A percentile compares a stretch with the other conserved stretches of the same genome.
These are phyloP conservation scores for Pseudonectria foliicola DNA, from an alignment of 2,329 filamentous ascomycete genomes.

Conservation along the genomic window DNA sequence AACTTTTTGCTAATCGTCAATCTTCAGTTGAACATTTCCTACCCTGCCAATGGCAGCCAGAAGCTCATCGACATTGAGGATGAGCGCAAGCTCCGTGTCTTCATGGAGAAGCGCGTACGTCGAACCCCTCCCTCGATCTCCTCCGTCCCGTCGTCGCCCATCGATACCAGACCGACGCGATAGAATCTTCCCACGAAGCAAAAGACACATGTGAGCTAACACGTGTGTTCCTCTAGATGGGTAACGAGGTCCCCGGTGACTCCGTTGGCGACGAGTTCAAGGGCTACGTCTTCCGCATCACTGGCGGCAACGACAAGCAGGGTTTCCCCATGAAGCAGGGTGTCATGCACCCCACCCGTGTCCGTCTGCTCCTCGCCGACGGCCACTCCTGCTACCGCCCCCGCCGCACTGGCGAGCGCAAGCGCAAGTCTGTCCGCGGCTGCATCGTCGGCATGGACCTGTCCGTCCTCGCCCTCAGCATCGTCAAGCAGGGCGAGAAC, in stretches of 20 bases:
- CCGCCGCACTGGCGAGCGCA: slow-evolving; percentile 96
- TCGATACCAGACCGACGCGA: no score
- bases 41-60: slow-evolving; percentile 99
- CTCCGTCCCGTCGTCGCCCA: slow-evolving; percentile 9
- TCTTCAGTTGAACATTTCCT: slow-evolving; percentile 59
- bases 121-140: slow-evolving; percentile 9
- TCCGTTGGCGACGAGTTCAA: slow-evolving; percentile 98
- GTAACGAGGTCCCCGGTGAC: slow-evolving; percentile 87
- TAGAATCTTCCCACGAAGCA: slow-evolving; percentile 4
- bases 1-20: slow-evolving; percentile 25
- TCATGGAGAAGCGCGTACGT: slow-evolving; percentile 95
- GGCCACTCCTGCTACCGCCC: slow-evolving; percentile 99
- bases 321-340: slow-evolving; percentile 99
- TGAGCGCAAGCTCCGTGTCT: slow-evolving; percentile 97
- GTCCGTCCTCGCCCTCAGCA: slow-evolving; percentile 84
- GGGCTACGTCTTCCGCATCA: slow-evolving; percentile 99
- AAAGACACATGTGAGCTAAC: slow-evolving; percentile 26
- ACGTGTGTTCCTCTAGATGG: slow-evolving; percentile 55
- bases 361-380: slow-evolving; percentile 88
- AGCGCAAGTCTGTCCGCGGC: slow-evolving; percentile 97
- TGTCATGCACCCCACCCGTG: slow-evolving; percentile 97
- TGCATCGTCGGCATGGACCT: slow-evolving; percentile 98
- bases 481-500: slow-evolving; percentile 95
- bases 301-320: slow-evolving; percentile 99
- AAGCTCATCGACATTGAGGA: slow-evolving; percentile 99